Evolutionary conservation across 495 filamentous ascomycete species (phyloP).

Genomic region (Aspergillus nidulans): DNA sequence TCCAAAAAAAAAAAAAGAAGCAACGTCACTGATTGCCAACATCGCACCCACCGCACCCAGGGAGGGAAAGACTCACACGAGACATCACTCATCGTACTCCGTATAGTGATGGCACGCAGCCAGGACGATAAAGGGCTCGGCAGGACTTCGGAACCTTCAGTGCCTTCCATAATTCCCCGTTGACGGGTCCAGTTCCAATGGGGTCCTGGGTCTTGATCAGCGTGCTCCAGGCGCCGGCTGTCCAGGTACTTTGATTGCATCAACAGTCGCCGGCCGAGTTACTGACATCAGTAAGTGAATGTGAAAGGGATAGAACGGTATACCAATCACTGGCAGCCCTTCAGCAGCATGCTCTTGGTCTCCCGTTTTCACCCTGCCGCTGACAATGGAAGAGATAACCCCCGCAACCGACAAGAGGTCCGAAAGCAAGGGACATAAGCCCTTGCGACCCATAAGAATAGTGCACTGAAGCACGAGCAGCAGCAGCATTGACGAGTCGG

Average conservation of each 20-base stretch:
- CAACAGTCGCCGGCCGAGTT: not conserved
- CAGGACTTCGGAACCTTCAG: not conserved
- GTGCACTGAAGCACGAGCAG: slow-evolving; percentile 17
- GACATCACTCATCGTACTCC: not conserved
- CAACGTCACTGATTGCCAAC: not conserved
- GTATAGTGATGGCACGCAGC: not conserved
- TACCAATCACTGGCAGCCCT: slow-evolving; percentile 9
- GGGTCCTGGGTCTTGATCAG: not conserved
- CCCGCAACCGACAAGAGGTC: slow-evolving; percentile 2
- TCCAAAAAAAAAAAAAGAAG: not conserved
- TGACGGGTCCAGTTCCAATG: not conserved
- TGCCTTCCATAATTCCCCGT: not conserved
- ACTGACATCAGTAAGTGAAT: not conserved
- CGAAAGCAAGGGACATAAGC: slow-evolving; percentile 12
- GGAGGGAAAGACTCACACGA: slow-evolving; percentile 6
- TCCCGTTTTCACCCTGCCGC: slow-evolving; percentile 7
- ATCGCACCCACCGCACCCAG: not conserved
- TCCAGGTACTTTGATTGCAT: not conserved
- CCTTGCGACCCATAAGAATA: slow-evolving; percentile 14
- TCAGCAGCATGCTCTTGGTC: slow-evolving; percentile 4
- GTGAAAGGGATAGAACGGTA: not conserved
- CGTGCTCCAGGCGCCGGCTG: not conserved
- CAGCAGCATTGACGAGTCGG: slow-evolving; percentile 14
- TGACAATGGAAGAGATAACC: slow-evolving; percentile 2
- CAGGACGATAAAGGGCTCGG: not conserved